Evolutionary conservation across 2,329 filamentous ascomycete species (phyloP), one percentile per base, ranked within the genome.

Genomic region (Pseudogymnoascus verrucosus): DNA sequence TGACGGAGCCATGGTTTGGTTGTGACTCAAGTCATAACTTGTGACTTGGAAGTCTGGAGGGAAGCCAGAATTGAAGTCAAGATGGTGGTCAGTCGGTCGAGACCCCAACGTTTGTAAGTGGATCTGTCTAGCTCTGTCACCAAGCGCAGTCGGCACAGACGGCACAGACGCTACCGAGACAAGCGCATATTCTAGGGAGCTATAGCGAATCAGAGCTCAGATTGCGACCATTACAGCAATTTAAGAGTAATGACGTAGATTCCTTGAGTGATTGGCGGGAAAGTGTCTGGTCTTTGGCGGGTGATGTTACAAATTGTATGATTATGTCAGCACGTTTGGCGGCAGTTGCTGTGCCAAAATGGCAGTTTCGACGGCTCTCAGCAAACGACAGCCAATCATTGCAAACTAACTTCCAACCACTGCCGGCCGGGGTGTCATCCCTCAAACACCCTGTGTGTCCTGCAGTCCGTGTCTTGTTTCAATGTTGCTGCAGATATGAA

Each of bases 341-440:
- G 51, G 51, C 51, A 57, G 26, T 34, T 57, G 51, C 26, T 57
- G 51, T 57, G 51, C 51, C 51, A 57, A 54, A 57, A 19, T 57
- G 26, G 26, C 51, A 57, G 51, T 12, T 51, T 34, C n/a, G n/a
- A 57, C 10, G 31, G 47, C 47, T 54, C 26, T 19, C 47, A 11
- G n/a, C 47, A 4, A 31, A 31, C 21, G n/a, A 54, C 47, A 16
- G 47, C 47, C 47, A 54, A 54, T 54, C 47, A 54, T 8, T 31
- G 7, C 8, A 8, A 31, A 31, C 28, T 31, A 54, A 11, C n/a
- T 34, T 8, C 47, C 47, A 31, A 54, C 47, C n/a, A 34, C 26
- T 31, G 47, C 26, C 47, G n/a, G 10, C 4, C n/a, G 8, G n/a
- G 26, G 47, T 54, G 47, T 54, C 47, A 57, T 57, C 51, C 51